phyloP scores from a whole-genome alignment of 176 grass and related monocot species.

The Miscanthus lutarioriparius region DNA sequence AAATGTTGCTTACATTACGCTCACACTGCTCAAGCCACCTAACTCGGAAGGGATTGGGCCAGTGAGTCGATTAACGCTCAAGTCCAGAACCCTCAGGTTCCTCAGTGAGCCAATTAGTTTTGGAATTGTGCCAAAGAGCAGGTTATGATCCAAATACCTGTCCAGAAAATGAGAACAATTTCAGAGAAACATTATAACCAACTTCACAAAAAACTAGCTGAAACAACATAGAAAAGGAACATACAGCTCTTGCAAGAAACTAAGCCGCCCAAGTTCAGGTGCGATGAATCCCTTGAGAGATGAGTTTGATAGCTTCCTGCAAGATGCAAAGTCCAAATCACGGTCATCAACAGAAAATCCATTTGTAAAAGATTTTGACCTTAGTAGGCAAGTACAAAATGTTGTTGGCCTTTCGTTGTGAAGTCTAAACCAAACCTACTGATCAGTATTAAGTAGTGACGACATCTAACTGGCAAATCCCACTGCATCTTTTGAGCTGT shows the following conservation, averaged over 20 bases:
- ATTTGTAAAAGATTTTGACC: constrained; percentile 1
- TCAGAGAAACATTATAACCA: constrained; percentile 19
- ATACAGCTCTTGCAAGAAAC: constrained; percentile 89
- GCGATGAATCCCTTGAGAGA: constrained; percentile 90
- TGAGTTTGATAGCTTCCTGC: constrained; percentile 77
- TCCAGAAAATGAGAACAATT: constrained; percentile 16
- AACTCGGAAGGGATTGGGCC: constrained; percentile 78
- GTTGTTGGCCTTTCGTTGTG: constrained; percentile 8
- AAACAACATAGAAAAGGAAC: constrained; percentile 12
- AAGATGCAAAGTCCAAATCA: constrained; percentile 21
- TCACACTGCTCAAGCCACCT: constrained; percentile 56
- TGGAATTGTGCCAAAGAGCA: constrained; percentile 79
- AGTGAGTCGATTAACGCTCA: constrained; percentile 75
- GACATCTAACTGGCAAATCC: constrained; percentile 33
- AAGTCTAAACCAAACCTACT: constrained; percentile 25
- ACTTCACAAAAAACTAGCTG: background rate
- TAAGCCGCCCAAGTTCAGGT: constrained; percentile 54
- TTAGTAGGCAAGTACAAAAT: constrained; percentile 6
- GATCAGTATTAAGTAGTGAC: constrained; percentile 7
- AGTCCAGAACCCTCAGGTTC: constrained; percentile 75
- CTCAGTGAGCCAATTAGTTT: constrained; percentile 65
- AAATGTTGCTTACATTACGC: constrained; percentile 60
- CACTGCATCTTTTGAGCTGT: constrained; percentile 21
- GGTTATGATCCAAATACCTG: constrained; percentile 86
- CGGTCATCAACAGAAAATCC: background rate